phyloP scores from a whole-genome alignment of 495 filamentous ascomycete genomes.

The Aspergillus bertholletiae region DNA sequence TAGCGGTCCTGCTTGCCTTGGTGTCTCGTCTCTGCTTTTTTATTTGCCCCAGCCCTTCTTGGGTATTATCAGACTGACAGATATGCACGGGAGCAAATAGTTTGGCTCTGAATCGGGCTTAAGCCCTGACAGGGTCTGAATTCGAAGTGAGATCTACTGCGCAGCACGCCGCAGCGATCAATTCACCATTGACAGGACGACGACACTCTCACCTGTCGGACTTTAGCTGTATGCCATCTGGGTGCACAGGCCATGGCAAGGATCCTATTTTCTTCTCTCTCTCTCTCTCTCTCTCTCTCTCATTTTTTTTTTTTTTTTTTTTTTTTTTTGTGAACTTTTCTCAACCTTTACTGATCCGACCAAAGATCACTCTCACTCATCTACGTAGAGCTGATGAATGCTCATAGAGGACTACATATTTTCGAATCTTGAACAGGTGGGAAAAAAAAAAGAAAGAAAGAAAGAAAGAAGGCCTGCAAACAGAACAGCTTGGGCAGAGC shows the following conservation, averaged over 20 bases:
- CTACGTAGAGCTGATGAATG: not conserved
- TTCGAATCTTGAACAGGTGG: not conserved
- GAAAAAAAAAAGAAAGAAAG: not conserved
- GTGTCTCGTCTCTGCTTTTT: not conserved
- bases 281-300: not conserved
- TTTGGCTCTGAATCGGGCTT: not conserved
- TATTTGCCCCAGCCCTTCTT: not conserved
- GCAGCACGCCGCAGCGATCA: not conserved
- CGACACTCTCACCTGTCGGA: not conserved
- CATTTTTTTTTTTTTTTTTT: not conserved
- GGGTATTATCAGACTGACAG: not conserved
- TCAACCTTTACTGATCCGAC: not conserved
- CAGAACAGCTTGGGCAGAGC: not conserved
- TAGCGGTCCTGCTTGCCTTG: not conserved
- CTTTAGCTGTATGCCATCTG: constrained; percentile 1
- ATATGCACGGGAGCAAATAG: not conserved
- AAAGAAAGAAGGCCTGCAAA: not conserved
- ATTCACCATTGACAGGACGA: not conserved
- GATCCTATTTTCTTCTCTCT: not conserved
- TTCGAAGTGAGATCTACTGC: constrained; percentile 1
- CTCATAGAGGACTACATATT: not conserved
- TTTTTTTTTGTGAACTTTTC: not conserved
- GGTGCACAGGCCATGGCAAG: not conserved
- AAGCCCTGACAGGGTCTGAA: not conserved
- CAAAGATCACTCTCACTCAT: not conserved